Base-by-base conservation (phyloP, 768 basidiomycete species). In the Postia placenta region DNA sequence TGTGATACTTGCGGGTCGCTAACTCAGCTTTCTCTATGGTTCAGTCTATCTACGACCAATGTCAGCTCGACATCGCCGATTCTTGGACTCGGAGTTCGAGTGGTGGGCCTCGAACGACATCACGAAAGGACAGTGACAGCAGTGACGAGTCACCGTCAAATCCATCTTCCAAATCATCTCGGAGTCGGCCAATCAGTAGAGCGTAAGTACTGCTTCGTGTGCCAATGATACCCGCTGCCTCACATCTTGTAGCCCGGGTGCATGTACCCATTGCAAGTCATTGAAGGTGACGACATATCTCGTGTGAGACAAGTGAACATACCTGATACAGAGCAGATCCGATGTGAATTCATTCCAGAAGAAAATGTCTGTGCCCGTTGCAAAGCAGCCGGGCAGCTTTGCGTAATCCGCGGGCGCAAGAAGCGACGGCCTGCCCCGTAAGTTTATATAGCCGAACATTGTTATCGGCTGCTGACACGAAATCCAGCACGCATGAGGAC, bases 341-440 rank as follows among this genome's bases (percentile, higher is more conserved):
- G 73, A 56, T 81, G 79, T 47, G 73, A 78, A 61, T 74, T 73
- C 51, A 64, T 56, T 23, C 61, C 65, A 4, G 76, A 74, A n/a
- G 68, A 76, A 56, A 62, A 55, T 15, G 64, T 64, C 14, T 81
- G 79, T 55, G 68, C 71, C 42, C 65, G 78, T 20, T 81, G 79
- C 51, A 72, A 69, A 47, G 63, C 65, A 24, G 74, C 73, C 37
- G 70, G 72, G 44, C 67, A 75, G 45, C 61, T 68, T 47, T 81
- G 79, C 51, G 60, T 70, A 23, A 60, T 74, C 4, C 69, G 76
- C 35, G 66, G 60, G 38, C 70, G 79, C 47, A 81, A 81, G 65
- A 80, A 78, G 58, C 73, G 79, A 33, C 77, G 78, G 60, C 65
- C 75, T 48, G 79, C 78, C 39, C 76, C 76, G 79, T 79, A 63